phyloP scores from a whole-genome alignment of 106 monocot genomes.

The Vanilla planifolia region DNA sequence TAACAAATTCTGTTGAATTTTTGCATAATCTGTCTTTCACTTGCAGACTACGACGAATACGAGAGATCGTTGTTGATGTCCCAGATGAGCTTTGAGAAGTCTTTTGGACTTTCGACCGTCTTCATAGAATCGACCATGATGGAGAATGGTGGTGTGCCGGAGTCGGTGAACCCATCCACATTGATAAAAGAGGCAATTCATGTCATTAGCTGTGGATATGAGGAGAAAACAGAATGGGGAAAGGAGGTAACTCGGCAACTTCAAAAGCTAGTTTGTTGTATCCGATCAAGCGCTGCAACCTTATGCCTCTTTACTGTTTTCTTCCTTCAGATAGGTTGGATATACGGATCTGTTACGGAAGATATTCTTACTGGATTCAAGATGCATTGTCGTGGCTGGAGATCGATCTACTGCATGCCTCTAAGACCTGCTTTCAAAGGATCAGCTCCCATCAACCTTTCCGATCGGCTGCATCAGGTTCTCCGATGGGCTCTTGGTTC shows the following conservation, averaged over 20 bases:
- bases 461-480: constrained; percentile 88
- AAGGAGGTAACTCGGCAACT: constrained; percentile 52
- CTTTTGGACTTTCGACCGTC: constrained; percentile 78
- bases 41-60: constrained; percentile 83
- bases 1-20: no score
- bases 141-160: constrained; percentile 78
- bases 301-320: not conserved
- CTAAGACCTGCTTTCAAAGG: constrained; percentile 88
- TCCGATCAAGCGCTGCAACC: not conserved
- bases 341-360: constrained; percentile 96
- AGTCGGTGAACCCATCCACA: constrained; percentile 60
- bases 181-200: constrained; percentile 93
- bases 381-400: constrained; percentile 99
- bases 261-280: not conserved
- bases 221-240: constrained; percentile 98
- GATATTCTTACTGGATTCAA: constrained; percentile 93
- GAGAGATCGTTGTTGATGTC: constrained; percentile 83
- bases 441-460: constrained; percentile 92
- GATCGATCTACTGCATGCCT: constrained; percentile 97
- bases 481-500: constrained; percentile 99
- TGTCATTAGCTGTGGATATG: constrained; percentile 94
- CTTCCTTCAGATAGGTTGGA: constrained; percentile 78
- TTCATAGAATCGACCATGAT: constrained; percentile 97
- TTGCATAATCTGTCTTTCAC: not conserved
- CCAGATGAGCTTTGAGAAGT: constrained; percentile 94